These are phyloP conservation scores for Colletotrichum gigasporum DNA, from an alignment of 2,329 filamentous ascomycete species.

Conservation along the genomic window DNA sequence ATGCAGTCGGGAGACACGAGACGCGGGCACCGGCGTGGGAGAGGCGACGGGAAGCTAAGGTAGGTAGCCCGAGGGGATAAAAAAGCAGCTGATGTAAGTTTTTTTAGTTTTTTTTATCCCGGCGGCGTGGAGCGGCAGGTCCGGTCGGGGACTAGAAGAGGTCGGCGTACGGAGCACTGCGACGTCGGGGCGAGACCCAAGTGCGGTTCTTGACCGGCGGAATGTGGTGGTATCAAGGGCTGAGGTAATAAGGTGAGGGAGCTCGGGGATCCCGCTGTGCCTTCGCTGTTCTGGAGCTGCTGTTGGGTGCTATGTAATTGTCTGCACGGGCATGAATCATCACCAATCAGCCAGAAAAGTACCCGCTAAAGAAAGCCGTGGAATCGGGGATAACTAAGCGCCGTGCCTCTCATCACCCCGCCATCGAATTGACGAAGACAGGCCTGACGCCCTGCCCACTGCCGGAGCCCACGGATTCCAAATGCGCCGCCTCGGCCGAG, in stretches of 20 bases:
- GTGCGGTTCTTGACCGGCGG: no score
- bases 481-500: slow-evolving; percentile 19
- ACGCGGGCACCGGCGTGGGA: neutral
- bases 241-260: no score
- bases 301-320: no score
- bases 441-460: neutral
- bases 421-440: neutral
- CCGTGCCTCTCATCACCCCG: no score
- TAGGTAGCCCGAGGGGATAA: neutral
- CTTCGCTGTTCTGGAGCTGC: no score
- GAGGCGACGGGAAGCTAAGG: neutral
- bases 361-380: slow-evolving; percentile 19
- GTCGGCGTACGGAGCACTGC: no score
- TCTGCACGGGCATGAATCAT: slow-evolving; percentile 31
- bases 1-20: slow-evolving; percentile 4
- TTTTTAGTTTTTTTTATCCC: no score
- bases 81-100: slow-evolving; percentile 8
- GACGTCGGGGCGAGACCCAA: no score
- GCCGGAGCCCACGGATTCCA: slow-evolving; percentile 14
- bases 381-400: slow-evolving; percentile 26
- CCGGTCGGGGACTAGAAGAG: no score
- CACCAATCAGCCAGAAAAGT: slow-evolving; percentile 9
- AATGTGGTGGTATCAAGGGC: no score
- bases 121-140: no score
- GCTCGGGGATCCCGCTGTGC: no score